These are phyloP conservation scores for Mortierella sp. DNA, from an alignment of 371 early-diverging fungal genomes.

Conservation along the genomic window DNA sequence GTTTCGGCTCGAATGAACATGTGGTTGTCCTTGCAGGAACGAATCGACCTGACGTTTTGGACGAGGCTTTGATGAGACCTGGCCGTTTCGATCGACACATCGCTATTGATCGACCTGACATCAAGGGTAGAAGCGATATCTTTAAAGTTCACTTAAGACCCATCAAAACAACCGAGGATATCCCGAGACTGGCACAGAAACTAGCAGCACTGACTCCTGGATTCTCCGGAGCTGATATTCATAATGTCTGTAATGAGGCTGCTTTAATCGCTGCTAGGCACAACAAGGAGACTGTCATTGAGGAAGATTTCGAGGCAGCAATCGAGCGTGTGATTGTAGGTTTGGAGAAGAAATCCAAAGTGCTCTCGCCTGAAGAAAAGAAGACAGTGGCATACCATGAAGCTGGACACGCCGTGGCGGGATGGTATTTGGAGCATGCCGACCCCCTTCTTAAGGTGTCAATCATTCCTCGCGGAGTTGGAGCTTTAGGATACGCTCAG, in stretches of 20 bases:
- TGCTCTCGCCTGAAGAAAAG: conserved; percentile 98
- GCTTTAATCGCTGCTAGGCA: conserved; percentile 98
- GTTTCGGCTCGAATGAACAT: conserved; percentile 94
- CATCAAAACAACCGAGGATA: conserved; percentile 90
- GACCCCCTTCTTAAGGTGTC: conserved; percentile 98
- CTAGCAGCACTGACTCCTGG: conserved; percentile 97
- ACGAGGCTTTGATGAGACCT: conserved; percentile 94
- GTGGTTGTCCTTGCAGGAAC: conserved; percentile 96
- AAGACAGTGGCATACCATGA: conserved; percentile 99
- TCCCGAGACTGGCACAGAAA: conserved; percentile 80
- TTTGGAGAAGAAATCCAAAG: conserved; percentile 95
- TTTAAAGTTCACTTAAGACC: conserved; percentile 96
- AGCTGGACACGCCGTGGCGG: conserved; percentile 99
- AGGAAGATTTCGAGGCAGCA: conserved; percentile 95
- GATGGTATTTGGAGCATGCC: conserved; percentile 97
- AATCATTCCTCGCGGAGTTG: conserved; percentile 97
- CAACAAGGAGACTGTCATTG: conserved; percentile 80
- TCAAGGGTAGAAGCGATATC: conserved; percentile 94
- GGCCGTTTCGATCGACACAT: conserved; percentile 99
- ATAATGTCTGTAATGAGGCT: conserved; percentile 99
- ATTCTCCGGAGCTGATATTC: conserved; percentile 97
- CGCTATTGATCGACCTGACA: conserved; percentile 96
- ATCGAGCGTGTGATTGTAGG: conserved; percentile 99
- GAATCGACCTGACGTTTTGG: conserved; percentile 94
- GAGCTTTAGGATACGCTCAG: conserved; percentile 98